Percentiles rank a stretch among this genome's conserved stretches.
These are phyloP conservation scores for Haplosporangium gracile DNA, from an alignment of 192 early-diverging fungal genomes.

Conservation along the genomic window DNA sequence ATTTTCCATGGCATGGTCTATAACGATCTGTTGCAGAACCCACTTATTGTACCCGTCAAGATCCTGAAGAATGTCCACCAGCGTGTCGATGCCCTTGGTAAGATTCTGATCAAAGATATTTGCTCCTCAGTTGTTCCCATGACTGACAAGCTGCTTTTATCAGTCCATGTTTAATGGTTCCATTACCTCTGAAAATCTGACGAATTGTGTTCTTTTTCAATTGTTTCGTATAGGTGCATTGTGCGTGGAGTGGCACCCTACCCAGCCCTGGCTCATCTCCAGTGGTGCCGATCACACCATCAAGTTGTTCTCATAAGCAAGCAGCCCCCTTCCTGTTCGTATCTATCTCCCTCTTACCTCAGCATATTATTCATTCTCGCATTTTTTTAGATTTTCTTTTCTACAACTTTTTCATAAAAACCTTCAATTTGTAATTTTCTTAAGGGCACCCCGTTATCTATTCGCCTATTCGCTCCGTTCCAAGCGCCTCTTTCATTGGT, in stretches of 20 bases:
- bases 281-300: conserved; percentile 92
- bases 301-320: conserved; percentile 73
- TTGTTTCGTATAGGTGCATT: conserved; percentile 72
- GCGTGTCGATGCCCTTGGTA: conserved; percentile 78
- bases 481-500: neutral
- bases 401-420: neutral
- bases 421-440: conserved; percentile 13
- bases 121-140: neutral
- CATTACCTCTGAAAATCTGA: neutral
- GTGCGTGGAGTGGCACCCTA: conserved; percentile 93
- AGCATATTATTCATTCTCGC: conserved; percentile 2
- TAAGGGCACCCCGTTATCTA: neutral
- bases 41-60: conserved; percentile 98
- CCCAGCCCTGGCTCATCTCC: conserved; percentile 96
- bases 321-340: neutral
- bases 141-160: neutral
- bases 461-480: neutral
- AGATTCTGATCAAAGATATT: neutral
- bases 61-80: conserved; percentile 85
- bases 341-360: conserved; percentile 2
- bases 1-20: conserved; percentile 99
- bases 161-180: neutral
- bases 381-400: neutral
- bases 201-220: neutral
- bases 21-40: conserved; percentile 95